phyloP scores from a whole-genome alignment of 108 stramenopile genomes.

The Schizochytrium sp. region DNA sequence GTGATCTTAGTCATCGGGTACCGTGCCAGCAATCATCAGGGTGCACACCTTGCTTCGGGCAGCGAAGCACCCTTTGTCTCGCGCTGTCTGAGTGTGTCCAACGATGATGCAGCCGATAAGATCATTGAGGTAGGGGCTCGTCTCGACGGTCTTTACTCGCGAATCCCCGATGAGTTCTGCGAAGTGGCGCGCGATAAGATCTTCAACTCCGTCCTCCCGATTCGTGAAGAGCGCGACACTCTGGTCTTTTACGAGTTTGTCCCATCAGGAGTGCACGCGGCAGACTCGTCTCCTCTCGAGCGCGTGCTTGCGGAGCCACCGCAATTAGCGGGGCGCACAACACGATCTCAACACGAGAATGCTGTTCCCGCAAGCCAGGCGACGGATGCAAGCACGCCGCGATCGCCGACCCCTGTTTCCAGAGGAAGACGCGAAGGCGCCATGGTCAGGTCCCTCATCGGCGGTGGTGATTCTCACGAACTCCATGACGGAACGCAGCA shows the following conservation, averaged over 20 bases:
- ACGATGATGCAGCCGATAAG: not conserved
- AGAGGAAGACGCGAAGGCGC: not conserved
- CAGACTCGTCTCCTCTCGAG: not conserved
- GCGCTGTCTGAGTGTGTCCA: slow-evolving; percentile 8
- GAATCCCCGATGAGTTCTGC: slow-evolving; percentile 8
- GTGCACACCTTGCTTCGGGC: not conserved
- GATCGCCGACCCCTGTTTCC: not conserved
- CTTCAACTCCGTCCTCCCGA: not conserved
- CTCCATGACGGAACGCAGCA: not conserved
- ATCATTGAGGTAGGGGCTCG: not conserved
- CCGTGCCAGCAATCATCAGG: not conserved
- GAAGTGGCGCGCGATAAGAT: not conserved
- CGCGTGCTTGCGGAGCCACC: slow-evolving; percentile 8
- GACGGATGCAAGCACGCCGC: not conserved
- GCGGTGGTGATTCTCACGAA: not conserved
- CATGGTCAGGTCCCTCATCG: not conserved
- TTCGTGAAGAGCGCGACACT: slow-evolving; percentile 12
- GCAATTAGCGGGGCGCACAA: not conserved
- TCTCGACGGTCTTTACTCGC: slow-evolving; percentile 3
- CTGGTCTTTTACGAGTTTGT: slow-evolving; percentile 9
- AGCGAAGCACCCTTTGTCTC: not conserved
- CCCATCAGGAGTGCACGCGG: not conserved
- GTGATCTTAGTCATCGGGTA: slow-evolving; percentile 3
- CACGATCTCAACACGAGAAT: not conserved
- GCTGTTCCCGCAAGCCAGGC: not conserved